Conservation (phyloP, 805 yeast species). For the Candida nanaspora region DNA sequence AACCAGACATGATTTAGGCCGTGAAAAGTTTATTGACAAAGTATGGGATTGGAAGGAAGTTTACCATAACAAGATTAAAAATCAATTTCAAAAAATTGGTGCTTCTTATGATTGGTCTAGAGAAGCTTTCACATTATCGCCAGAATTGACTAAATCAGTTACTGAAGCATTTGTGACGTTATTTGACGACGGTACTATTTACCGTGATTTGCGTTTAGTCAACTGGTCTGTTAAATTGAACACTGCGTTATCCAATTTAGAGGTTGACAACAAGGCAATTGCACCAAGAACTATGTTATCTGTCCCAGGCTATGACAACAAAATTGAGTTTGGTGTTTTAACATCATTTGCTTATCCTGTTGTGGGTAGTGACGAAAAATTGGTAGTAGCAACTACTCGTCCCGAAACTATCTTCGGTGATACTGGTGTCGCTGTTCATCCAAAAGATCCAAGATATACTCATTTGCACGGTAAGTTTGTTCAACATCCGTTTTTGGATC, state of each 20-base stretch:
- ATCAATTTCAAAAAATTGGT: constrained; percentile 81
- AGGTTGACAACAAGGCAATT: constrained; percentile 88
- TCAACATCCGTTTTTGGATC: constrained; percentile 82
- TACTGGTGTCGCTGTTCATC: constrained; percentile 96
- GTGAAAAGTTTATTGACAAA: constrained; percentile 79
- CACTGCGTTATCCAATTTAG: constrained; percentile 94
- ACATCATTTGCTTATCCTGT: constrained; percentile 94
- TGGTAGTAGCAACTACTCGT: constrained; percentile 96
- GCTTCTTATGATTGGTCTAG: constrained; percentile 96
- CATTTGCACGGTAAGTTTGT: constrained; percentile 94
- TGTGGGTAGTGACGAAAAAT: constrained; percentile 75
- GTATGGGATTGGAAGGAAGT: constrained; percentile 99
- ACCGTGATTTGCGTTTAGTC: constrained; percentile 87
- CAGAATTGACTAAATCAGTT: constrained; percentile 71
- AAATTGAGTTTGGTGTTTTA: constrained; percentile 92
- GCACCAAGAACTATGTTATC: constrained; percentile 72
- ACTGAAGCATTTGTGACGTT: constrained; percentile 84
- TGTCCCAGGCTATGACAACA: constrained; percentile 87
- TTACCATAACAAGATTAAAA: constrained; percentile 78
- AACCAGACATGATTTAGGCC: constrained; percentile 92
- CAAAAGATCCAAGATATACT: constrained; percentile 84
- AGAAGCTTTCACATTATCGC: constrained; percentile 90
- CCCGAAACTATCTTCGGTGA: constrained; percentile 98
- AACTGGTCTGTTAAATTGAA: constrained; percentile 95
- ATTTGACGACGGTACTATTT: constrained; percentile 92